A percentile compares a stretch with the other conserved stretches of the same genome.
Evolutionary conservation across 441 rosid species (phyloP).

Genomic region (Biscutella laevigata): DNA sequence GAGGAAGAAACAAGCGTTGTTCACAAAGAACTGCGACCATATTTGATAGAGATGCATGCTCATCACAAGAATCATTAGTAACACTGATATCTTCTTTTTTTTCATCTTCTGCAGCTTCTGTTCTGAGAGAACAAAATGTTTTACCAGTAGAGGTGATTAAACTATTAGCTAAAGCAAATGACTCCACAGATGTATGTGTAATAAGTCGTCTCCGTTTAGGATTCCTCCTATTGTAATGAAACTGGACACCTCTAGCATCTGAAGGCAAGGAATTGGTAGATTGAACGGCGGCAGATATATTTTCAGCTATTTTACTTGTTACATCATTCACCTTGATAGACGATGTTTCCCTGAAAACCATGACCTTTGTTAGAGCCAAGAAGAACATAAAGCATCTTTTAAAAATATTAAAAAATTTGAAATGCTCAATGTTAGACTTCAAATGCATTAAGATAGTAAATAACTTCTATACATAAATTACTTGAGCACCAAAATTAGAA

Average conservation of each 20-base stretch:
- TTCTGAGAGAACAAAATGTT: constrained; percentile 27
- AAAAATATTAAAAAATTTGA: neutral
- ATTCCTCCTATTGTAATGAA: constrained; percentile 79
- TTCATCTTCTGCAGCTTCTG: constrained; percentile 39
- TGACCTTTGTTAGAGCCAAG: constrained; percentile 17
- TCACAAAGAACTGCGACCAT: constrained; percentile 98
- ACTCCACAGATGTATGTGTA: constrained; percentile 44
- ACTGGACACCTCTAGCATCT: constrained; percentile 46
- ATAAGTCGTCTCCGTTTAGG: constrained; percentile 84
- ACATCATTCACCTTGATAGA: constrained; percentile 92
- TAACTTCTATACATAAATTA: neutral
- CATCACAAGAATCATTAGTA: constrained; percentile 51
- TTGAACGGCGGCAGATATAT: constrained; percentile 79
- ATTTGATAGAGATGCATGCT: constrained; percentile 60
- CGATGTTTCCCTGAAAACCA: constrained; percentile 79
- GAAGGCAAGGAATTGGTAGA: constrained; percentile 65
- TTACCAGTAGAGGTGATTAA: constrained; percentile 31
- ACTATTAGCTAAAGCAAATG: constrained; percentile 35
- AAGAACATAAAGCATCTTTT: neutral
- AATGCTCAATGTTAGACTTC: constrained; percentile 1
- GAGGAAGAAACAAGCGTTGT: constrained; percentile 81
- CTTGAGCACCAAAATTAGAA: neutral
- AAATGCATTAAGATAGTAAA: constrained; percentile 1
- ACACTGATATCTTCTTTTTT: constrained; percentile 35
- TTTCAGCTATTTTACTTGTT: constrained; percentile 81